Evolutionary conservation across 2,329 filamentous ascomycete species (phyloP).

Genomic region (Colletotrichum phormii): DNA sequence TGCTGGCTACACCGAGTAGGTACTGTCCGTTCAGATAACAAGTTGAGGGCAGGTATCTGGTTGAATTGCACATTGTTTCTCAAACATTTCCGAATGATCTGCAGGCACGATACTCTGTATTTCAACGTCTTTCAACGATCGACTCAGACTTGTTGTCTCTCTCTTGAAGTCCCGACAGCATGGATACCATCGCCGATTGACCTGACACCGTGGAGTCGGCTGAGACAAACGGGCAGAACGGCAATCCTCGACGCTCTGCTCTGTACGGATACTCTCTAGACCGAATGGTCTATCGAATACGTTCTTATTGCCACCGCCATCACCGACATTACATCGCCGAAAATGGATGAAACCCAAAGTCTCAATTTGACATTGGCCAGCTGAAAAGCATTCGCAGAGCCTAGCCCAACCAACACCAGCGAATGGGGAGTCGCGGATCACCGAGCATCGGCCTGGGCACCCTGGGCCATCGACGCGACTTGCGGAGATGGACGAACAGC

Average conservation of each 20-base stretch:
- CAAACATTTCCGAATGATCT: background rate
- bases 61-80: no score
- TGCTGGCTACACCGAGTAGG: background rate
- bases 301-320: background rate
- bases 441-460: background rate
- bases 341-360: constrained; percentile 18
- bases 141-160: background rate
- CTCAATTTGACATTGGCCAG: constrained; percentile 9
- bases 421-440: constrained; percentile 11
- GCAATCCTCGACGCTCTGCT: background rate
- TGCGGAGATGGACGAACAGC: constrained; percentile 25
- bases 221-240: constrained; percentile 16
- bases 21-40: no score
- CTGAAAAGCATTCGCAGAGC: constrained; percentile 9
- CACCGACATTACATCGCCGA: constrained; percentile 26
- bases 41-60: no score
- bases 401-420: background rate
- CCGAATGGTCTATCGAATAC: background rate
- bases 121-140: background rate
- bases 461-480: constrained; percentile 5
- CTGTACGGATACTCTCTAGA: background rate
- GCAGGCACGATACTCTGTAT: background rate
- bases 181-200: constrained; percentile 2
- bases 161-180: constrained; percentile 4
- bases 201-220: constrained; percentile 20